These are phyloP conservation scores for Apiospora saccharicola DNA, from an alignment of 2,329 filamentous ascomycete genomes.

Conservation along the genomic window DNA sequence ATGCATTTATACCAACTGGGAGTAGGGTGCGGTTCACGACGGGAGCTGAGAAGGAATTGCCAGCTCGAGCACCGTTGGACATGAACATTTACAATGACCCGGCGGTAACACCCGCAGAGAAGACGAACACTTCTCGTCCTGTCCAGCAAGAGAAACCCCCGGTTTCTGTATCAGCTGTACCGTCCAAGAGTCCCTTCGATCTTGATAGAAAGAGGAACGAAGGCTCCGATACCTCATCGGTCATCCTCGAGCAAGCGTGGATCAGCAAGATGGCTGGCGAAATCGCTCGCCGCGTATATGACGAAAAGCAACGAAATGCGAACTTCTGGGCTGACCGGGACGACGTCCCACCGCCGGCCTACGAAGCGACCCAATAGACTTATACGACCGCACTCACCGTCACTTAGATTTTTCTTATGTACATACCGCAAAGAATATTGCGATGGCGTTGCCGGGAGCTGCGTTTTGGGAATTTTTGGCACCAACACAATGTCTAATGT, in stretches of 20 bases:
- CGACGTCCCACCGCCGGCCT: conserved; percentile 67
- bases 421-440: neutral
- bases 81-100: conserved; percentile 44
- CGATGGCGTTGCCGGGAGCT: conserved; percentile 4
- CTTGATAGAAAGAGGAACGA: conserved; percentile 43
- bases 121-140: conserved; percentile 27
- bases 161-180: conserved; percentile 30
- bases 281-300: conserved; percentile 85
- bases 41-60: conserved; percentile 39
- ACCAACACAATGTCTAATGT: conserved; percentile 13
- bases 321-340: conserved; percentile 63
- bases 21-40: conserved; percentile 53
- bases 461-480: neutral
- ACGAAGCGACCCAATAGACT: conserved; percentile 58
- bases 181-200: conserved; percentile 42
- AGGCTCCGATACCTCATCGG: conserved; percentile 59
- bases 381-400: conserved; percentile 8
- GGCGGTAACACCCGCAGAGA: conserved; percentile 28
- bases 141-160: conserved; percentile 37
- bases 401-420: conserved; percentile 17
- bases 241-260: conserved; percentile 82
- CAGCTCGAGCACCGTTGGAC: conserved; percentile 43
- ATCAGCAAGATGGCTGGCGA: conserved; percentile 94
- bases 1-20: conserved; percentile 35
- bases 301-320: conserved; percentile 74